Base-by-base conservation (phyloP, 2,329 filamentous ascomycete genomes). In the Nothopassalora personata region DNA sequence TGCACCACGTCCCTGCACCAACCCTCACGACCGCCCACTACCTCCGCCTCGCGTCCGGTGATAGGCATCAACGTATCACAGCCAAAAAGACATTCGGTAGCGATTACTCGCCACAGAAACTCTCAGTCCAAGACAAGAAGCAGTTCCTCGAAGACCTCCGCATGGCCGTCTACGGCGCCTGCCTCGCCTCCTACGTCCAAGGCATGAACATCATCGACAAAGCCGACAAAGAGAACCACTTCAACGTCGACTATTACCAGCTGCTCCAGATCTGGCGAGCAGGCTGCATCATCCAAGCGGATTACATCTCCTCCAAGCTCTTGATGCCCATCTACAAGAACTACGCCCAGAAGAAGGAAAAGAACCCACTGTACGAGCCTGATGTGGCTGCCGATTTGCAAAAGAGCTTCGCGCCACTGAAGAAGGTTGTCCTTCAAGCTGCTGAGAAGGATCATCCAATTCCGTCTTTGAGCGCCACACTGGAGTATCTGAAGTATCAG, bases 271-370 rank as follows among this genome's bases (percentile, higher is more conserved):
- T 89, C 63, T 89, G 86, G 87, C 81, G 85, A 1, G 83, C 79
- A 0, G 86, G 87, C 7, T 89, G 86, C 71, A 89, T 90, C 71
- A 89, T 90, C 68, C 82, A 86, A 66, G 81, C 83, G 0, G 86
- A 88, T 63, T 79, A 83, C 64, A 86, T 90, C 60, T 80, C 81
- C 49, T 53, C 63, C 23, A 80, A 86, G 53, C 71, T 89, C 31
- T 76, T 89, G 2, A 75, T 78, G 5, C 71, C 73, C 0, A 74
- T 82, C 51, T 80, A 76, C 30, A 71, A 76, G 11, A 45, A 58
- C 33, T 60, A 61, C 53, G 53, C 56, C n/a, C 53, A 63, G 28
- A 69, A 73, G 52, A 72, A 76, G 30, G 72, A 72, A 39, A 75
- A 79, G 63, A 77, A 83, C 57, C 73, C 83, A 5, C 73, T 79